Base-by-base conservation (phyloP, 495 filamentous ascomycete genomes). In the Chlorociboria aeruginascens region DNA sequence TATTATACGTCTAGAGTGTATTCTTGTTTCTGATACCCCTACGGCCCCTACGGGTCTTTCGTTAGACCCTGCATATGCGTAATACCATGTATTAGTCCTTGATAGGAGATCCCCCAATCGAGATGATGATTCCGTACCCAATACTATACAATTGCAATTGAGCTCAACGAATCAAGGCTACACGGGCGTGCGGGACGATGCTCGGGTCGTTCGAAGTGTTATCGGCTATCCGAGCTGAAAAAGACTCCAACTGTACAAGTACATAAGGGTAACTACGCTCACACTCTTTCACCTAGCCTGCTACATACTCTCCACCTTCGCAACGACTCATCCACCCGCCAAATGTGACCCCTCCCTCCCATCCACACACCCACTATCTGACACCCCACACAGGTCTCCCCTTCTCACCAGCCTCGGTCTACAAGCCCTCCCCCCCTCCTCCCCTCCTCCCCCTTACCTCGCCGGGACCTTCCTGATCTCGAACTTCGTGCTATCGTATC, bases 341-440 rank as follows among this genome's bases (percentile, higher is more conserved):
- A 25, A 25, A 25, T 25, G 20, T 25, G 4, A 25, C 20, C 20
- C 20, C 20, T 25, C 20, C 20, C 20, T 4, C 20, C 4, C 20
- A 25, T 25, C 20, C 20, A 25, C 1, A 25, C 4, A 25, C 20
- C 1, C 20, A 25, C 20, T 4, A 25, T 25, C 20, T 25, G 4
- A 25, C 20, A 43, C 37, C 40, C 56, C 66, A 29, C n/a, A 36
- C 32, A 43, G 40, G 40, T 28, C 40, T 10, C 43, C 48, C 29
- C 20, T 89, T 65, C 40, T 84, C 8, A 84, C 86, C 56, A 67
- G 79, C 7, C 37, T 87, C 17, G 67, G 87, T 45, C 88, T 86
- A 68, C 82, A 78, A 7, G 55, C 81, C n/a, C 69, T 87, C 50
- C 71, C 76, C 32, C 78, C 81, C 0, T 82, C 81, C 46, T 13